Evolutionary conservation across 202 grass and related monocot genomes (phyloP).

Genomic region (Schoenoplectus triqueter): DNA sequence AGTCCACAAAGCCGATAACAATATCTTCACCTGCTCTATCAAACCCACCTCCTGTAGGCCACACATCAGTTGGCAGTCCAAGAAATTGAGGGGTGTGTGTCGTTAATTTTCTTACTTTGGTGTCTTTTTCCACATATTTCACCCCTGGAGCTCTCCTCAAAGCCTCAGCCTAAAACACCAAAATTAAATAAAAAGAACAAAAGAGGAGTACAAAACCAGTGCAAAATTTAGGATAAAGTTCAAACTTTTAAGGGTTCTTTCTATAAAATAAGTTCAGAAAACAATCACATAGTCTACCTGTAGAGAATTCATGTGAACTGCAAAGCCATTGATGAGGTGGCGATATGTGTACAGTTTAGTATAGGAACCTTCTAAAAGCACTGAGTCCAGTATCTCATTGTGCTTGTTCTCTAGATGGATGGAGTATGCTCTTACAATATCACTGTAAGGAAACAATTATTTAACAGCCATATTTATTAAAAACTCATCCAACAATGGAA

Average conservation of each 20-base stretch:
- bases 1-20: slow-evolving; percentile 97
- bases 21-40: slow-evolving; percentile 96
- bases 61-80: slow-evolving; percentile 82
- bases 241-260: background rate
- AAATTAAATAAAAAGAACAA: background rate
- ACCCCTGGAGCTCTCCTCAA: slow-evolving; percentile 75
- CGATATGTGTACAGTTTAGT: slow-evolving; percentile 91
- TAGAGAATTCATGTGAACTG: slow-evolving; percentile 79
- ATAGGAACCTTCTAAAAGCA: slow-evolving; percentile 86
- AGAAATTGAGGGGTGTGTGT: slow-evolving; percentile 96
- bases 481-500: slow-evolving; percentile 2
- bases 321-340: slow-evolving; percentile 98
- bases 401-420: slow-evolving; percentile 82
- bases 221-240: slow-evolving; percentile 15
- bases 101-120: slow-evolving; percentile 87
- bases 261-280: background rate
- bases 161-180: slow-evolving; percentile 60
- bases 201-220: background rate
- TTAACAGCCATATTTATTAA: background rate
- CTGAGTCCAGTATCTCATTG: slow-evolving; percentile 80
- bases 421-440: slow-evolving; percentile 73
- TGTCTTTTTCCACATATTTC: slow-evolving; percentile 89
- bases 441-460: slow-evolving; percentile 51
- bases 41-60: slow-evolving; percentile 87
- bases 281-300: slow-evolving; percentile 57